phyloP scores from a whole-genome alignment of 371 early-diverging fungal species.

The Syncephalastrum sp. region DNA sequence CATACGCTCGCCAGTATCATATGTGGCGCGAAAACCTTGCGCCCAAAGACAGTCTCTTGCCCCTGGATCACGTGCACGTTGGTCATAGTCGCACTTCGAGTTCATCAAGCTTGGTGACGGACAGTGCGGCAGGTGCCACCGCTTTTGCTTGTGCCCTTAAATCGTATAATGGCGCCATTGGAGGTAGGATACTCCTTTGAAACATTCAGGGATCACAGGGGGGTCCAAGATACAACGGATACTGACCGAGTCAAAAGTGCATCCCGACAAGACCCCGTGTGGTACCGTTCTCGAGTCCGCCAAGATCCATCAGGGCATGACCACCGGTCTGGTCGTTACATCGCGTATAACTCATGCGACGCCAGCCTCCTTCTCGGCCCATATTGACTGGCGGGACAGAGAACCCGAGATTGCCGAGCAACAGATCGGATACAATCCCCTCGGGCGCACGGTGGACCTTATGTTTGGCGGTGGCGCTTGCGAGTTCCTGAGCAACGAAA shows the following conservation, averaged over 20 bases:
- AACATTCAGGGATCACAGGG: neutral
- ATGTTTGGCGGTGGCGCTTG: conserved; percentile 91
- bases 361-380: conserved; percentile 75
- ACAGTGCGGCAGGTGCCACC: conserved; percentile 96
- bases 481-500: conserved; percentile 70
- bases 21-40: conserved; percentile 54
- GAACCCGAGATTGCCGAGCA: conserved; percentile 82
- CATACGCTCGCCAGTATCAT: conserved; percentile 81
- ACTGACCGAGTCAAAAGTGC: conserved; percentile 30
- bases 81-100: conserved; percentile 88
- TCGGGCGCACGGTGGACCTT: conserved; percentile 78
- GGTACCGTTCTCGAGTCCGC: conserved; percentile 93
- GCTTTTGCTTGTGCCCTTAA: conserved; percentile 86
- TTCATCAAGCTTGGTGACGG: conserved; percentile 80
- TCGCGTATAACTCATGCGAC: conserved; percentile 90
- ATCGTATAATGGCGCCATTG: conserved; percentile 90
- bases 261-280: conserved; percentile 66
- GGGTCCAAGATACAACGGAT: neutral
- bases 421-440: conserved; percentile 79
- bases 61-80: conserved; percentile 83
- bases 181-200: conserved; percentile 30
- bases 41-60: conserved; percentile 39
- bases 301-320: conserved; percentile 62
- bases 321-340: conserved; percentile 88
- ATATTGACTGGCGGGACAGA: conserved; percentile 71